These are phyloP conservation scores for Coffea canephora DNA, from an alignment of 257 asterid genomes.

Conservation along the genomic window DNA sequence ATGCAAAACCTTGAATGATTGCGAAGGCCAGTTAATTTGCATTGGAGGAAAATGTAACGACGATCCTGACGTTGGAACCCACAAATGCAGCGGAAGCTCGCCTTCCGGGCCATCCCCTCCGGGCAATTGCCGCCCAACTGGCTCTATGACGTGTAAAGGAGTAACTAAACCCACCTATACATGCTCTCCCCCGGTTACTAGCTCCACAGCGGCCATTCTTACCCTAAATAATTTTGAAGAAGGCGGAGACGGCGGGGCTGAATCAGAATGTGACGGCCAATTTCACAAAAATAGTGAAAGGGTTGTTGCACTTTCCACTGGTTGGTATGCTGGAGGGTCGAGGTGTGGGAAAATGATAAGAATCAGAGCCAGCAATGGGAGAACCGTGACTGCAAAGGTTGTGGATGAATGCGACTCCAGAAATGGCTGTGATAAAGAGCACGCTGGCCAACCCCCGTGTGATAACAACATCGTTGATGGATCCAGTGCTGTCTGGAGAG, in stretches of 20 bases:
- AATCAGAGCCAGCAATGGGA: conserved; percentile 33
- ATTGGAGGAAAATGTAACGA: conserved; percentile 31
- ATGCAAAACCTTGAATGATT: conserved; percentile 28
- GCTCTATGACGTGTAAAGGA: conserved; percentile 28
- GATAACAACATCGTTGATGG: conserved; percentile 37
- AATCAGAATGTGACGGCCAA: conserved; percentile 35
- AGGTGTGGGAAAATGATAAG: conserved; percentile 33
- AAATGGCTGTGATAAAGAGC: conserved; percentile 41
- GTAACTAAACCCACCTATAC: conserved; percentile 20
- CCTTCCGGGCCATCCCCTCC: conserved; percentile 5
- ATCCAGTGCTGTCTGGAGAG: conserved; percentile 36
- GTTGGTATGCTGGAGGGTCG: conserved; percentile 34
- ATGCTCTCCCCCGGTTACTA: conserved; percentile 41
- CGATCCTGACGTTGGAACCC: conserved; percentile 35
- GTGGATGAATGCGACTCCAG: conserved; percentile 59
- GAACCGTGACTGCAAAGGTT: conserved; percentile 48
- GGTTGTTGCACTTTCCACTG: conserved; percentile 49
- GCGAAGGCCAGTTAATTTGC: conserved; percentile 33
- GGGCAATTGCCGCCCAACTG: conserved; percentile 21
- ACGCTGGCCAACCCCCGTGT: conserved; percentile 33
- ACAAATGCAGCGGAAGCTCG: conserved; percentile 9
- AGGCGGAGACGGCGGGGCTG: conserved; percentile 45
- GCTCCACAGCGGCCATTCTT: conserved; percentile 37
- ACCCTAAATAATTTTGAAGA: conserved; percentile 41
- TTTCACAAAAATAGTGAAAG: conserved; percentile 32